Conservation (phyloP, 2,329 filamentous ascomycete species). For the Orbilia oligospora region DNA sequence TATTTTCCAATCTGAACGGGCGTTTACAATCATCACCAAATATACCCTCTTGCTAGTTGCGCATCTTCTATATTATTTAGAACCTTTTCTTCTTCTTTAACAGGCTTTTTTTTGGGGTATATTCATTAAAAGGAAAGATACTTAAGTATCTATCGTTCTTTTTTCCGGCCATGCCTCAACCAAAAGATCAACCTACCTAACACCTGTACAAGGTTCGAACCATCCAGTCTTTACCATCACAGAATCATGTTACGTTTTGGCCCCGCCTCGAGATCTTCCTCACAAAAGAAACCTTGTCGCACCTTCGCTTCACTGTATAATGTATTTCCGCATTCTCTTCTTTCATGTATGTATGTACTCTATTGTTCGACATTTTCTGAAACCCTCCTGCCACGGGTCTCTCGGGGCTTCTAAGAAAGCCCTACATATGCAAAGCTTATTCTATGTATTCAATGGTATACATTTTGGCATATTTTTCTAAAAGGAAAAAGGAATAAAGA, state of each 20-base stretch:
- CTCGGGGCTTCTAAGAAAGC: slow-evolving; percentile 2
- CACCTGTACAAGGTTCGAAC: background rate
- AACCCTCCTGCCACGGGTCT: background rate
- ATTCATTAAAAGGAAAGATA: background rate
- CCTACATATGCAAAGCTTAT: background rate
- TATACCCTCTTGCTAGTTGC: slow-evolving; percentile 41
- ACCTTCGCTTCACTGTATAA: slow-evolving; percentile 39
- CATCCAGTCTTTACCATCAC: slow-evolving; percentile 14
- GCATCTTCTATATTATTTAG: slow-evolving; percentile 17
- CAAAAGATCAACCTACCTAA: background rate
- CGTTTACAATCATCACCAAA: slow-evolving; percentile 46
- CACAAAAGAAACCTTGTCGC: slow-evolving; percentile 9
- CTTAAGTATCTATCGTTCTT: background rate
- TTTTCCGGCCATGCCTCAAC: slow-evolving; percentile 1
- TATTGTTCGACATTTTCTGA: slow-evolving; percentile 3
- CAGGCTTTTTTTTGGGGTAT: background rate
- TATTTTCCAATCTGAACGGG: slow-evolving; percentile 18
- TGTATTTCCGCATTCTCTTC: slow-evolving; percentile 19
- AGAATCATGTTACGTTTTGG: slow-evolving; percentile 8
- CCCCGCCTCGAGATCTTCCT: background rate
- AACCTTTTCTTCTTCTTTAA: background rate
- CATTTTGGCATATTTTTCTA: background rate
- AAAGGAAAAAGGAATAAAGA: no score
- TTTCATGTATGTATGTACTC: slow-evolving; percentile 30
- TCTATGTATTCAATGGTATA: slow-evolving; percentile 7